These are phyloP conservation scores for Penicillium diatomitis DNA, from an alignment of 495 filamentous ascomycete species.

Conservation along the genomic window DNA sequence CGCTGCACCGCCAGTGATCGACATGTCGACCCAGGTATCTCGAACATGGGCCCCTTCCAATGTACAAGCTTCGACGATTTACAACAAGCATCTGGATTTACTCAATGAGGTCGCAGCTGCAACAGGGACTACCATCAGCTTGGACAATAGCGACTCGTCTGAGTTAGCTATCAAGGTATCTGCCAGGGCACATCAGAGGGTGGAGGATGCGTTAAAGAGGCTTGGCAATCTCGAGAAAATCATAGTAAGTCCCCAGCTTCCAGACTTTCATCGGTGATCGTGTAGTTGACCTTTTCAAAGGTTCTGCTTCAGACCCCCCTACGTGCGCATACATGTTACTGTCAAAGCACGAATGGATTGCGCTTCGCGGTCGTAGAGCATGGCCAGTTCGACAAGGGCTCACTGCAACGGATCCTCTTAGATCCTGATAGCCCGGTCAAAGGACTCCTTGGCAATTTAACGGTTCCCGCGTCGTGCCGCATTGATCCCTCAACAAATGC, in stretches of 20 bases:
- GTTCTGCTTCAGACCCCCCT: neutral
- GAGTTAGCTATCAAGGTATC: neutral
- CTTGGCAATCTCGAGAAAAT: neutral
- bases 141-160: neutral
- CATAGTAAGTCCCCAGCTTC: neutral
- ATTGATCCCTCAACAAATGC: neutral
- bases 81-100: too few species aligned
- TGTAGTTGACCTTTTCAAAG: neutral
- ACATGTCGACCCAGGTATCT: too few species aligned
- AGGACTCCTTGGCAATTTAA: neutral
- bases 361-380: neutral
- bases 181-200: neutral
- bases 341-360: neutral
- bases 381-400: neutral
- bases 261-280: neutral
- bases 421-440: neutral
- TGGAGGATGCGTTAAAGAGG: neutral
- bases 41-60: too few species aligned
- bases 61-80: too few species aligned
- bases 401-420: neutral
- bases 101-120: neutral
- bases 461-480: neutral
- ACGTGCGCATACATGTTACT: neutral
- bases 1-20: too few species aligned
- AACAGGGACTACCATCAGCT: neutral